phyloP scores from a whole-genome alignment of 805 yeast species.

The Wickerhamiella nectarea region DNA sequence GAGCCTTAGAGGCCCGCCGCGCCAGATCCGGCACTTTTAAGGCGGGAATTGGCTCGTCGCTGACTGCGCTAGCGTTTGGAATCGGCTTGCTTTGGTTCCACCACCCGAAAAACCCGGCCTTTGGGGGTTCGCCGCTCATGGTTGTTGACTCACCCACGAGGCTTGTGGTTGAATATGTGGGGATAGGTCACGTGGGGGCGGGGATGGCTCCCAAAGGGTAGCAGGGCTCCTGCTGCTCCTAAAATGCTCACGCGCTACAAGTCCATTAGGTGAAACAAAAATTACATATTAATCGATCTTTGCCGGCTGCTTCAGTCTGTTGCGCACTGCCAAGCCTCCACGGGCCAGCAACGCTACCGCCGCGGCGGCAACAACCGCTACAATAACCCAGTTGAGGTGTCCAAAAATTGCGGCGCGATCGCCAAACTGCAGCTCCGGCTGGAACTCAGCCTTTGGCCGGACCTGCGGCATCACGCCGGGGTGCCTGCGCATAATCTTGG shows the following conservation, averaged over 20 bases:
- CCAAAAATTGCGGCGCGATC: background rate
- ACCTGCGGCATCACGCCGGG: background rate
- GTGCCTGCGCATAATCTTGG: background rate
- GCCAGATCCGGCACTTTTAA: background rate
- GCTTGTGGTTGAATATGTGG: background rate
- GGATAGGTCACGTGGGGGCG: constrained; percentile 6
- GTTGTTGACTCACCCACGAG: background rate
- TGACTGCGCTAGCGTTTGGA: background rate
- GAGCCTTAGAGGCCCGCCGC: constrained; percentile 8
- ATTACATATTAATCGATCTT: background rate
- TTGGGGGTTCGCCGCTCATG: constrained; percentile 2
- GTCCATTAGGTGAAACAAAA: background rate
- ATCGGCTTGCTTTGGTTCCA: background rate
- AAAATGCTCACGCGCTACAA: too few species aligned
- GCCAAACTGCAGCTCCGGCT: background rate
- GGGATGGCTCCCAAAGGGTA: background rate
- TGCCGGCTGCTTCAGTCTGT: background rate
- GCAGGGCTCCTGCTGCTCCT: too few species aligned
- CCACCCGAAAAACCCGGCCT: constrained; percentile 8
- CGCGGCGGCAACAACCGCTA: background rate
- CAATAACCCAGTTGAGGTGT: background rate
- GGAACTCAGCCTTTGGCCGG: background rate
- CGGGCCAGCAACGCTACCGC: background rate
- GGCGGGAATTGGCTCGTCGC: constrained; percentile 1
- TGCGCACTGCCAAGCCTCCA: background rate